Evolutionary conservation across 2,329 filamentous ascomycete species (phyloP), one percentile per base, ranked within the genome.

Genomic region (Nemania sp.): DNA sequence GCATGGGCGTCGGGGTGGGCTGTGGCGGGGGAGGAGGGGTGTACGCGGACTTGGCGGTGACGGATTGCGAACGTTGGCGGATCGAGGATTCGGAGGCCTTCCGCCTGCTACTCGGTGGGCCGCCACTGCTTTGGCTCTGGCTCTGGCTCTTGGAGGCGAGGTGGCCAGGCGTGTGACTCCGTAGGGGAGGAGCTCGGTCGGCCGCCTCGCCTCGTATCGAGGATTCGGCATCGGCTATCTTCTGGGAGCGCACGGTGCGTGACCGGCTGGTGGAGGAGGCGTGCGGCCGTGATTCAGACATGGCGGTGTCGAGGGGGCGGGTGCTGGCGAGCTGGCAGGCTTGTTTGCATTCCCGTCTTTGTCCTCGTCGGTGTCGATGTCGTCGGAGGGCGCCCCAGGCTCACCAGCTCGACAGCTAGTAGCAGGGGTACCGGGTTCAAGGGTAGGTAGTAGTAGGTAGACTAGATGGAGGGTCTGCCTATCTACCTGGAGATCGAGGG

Each of bases 111-210:
- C 57, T 70, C 41, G 59, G 49, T 20, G 60, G 59, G 35, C 57
- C 64, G 26, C 66, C 56, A 43, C 38, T 38, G 55, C 64, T 62
- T 55, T 67, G 65, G 79, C 85, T 88, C 79, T 86, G 84, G 52
- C 52, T 38, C 18, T 54, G 65, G 79, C 85, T 88, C 80, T 86
- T 89, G 71, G 85, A 84, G 13, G 88, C 80, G 47, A 90, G 82
- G 73, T 89, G 87, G 65, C 88, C 87, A 1, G 88, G 88, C 1
- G 88, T 90, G 76, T 90, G 88, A 75, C 85, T 89, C 72, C 88
- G 84, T 29, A 83, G 83, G 79, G 69, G 78, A 62, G 77, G 74
- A 20, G 75, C 74, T 63, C 76, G 79, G 68, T 80, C 80, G 64
- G 71, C 78, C 66, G 76, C 75, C 65, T 81, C 79, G 73, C 74